Conservation (phyloP, 176 grass and related monocot genomes). For the Elymus sibiricus region DNA sequence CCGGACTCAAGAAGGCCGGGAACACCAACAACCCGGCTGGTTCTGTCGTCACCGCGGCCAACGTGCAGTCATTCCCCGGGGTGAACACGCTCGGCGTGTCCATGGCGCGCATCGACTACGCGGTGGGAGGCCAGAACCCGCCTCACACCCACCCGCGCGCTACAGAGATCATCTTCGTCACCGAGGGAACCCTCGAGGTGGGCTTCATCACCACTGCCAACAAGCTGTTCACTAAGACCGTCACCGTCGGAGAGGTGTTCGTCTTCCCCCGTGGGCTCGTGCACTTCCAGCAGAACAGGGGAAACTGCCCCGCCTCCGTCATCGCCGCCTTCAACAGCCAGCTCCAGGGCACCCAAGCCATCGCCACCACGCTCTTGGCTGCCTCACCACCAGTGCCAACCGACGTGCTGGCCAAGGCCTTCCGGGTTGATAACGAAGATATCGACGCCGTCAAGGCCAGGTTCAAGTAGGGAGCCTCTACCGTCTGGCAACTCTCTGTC, state of each 20-base stretch:
- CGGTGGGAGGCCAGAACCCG: constrained; percentile 49
- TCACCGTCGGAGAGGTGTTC: constrained; percentile 57
- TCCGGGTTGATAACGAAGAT: constrained; percentile 27
- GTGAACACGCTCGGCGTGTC: constrained; percentile 81
- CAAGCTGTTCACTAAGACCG: constrained; percentile 48
- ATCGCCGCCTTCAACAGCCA: constrained; percentile 81
- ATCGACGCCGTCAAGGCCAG: neutral
- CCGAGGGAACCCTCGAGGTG: constrained; percentile 61
- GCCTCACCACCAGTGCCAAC: constrained; percentile 37
- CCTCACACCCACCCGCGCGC: constrained; percentile 86
- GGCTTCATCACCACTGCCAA: constrained; percentile 77
- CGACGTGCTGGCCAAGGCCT: constrained; percentile 69
- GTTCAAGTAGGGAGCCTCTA: neutral
- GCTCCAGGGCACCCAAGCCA: constrained; percentile 59
- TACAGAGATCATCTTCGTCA: constrained; percentile 85
- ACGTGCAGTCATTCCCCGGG: constrained; percentile 50
- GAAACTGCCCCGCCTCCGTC: constrained; percentile 25
- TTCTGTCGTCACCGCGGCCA: constrained; percentile 40
- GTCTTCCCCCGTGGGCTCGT: constrained; percentile 69
- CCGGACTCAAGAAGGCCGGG: constrained; percentile 33
- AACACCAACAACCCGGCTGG: constrained; percentile 53
- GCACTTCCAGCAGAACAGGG: constrained; percentile 83
- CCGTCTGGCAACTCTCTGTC: neutral
- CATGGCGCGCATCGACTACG: constrained; percentile 75
- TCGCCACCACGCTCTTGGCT: constrained; percentile 60